A percentile compares a stretch with the other conserved stretches of the same genome.
These are phyloP conservation scores for Cercospora citrullina DNA, from an alignment of 2,329 filamentous ascomycete species.

Conservation along the genomic window DNA sequence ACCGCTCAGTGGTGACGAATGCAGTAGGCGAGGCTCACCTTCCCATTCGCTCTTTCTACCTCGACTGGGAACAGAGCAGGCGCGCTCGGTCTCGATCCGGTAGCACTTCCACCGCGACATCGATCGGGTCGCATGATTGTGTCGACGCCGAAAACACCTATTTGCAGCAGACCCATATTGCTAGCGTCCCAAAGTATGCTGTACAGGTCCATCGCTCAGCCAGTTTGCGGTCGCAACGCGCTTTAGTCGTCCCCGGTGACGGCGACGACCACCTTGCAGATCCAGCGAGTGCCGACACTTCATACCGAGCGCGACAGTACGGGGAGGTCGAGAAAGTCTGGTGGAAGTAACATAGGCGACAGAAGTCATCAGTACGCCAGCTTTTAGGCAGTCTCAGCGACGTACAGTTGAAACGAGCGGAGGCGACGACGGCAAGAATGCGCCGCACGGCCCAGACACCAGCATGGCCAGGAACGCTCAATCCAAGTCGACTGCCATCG, in stretches of 20 bases:
- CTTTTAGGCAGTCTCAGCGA: neutral
- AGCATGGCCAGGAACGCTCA: slow-evolving; percentile 1
- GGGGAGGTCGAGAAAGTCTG: neutral
- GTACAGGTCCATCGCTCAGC: slow-evolving; percentile 1
- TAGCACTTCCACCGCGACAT: neutral
- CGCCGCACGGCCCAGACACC: neutral
- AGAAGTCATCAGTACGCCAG: neutral
- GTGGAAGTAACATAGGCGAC: neutral
- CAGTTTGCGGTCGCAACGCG: neutral
- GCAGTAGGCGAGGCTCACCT: neutral
- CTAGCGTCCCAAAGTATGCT: neutral
- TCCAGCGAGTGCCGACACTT: neutral
- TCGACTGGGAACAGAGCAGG: neutral
- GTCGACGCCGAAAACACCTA: neutral
- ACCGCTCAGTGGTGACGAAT: neutral
- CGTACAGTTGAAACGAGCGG: neutral
- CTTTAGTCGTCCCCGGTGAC: neutral
- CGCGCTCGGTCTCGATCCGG: neutral
- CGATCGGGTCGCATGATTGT: neutral
- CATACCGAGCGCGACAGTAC: neutral
- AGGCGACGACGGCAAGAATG: neutral
- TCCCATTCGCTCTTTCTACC: neutral
- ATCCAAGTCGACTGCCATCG: neutral
- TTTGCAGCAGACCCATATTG: neutral
- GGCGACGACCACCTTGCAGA: neutral